Conservation (phyloP, 1,139 yeast genomes). For the Meyerozyma athensensis region DNA sequence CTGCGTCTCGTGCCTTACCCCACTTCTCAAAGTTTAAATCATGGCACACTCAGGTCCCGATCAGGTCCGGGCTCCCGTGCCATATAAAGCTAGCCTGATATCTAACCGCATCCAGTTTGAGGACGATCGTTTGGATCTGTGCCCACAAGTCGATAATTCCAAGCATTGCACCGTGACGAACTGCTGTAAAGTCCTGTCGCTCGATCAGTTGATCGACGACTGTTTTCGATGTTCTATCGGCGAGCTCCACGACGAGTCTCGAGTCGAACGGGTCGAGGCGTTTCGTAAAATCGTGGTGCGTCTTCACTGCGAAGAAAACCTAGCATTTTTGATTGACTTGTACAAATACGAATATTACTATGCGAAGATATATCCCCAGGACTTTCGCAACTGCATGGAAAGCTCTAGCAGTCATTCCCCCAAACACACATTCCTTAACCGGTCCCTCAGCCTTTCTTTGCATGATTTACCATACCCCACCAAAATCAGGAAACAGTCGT, state of each 20-base stretch:
- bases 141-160: background rate
- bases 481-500: constrained; percentile 4
- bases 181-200: constrained; percentile 9
- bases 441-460: constrained; percentile 12
- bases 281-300: constrained; percentile 15
- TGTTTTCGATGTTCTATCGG: constrained; percentile 18
- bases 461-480: constrained; percentile 14
- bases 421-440: constrained; percentile 12
- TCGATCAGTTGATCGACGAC: constrained; percentile 20
- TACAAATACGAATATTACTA: constrained; percentile 35
- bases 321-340: constrained; percentile 41
- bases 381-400: background rate
- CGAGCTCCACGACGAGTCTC: constrained; percentile 10
- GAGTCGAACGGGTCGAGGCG: constrained; percentile 9
- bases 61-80: background rate
- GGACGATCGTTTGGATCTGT: background rate
- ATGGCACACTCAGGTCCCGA: constrained; percentile 2
- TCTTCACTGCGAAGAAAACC: constrained; percentile 43
- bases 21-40: constrained; percentile 1
- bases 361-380: constrained; percentile 17
- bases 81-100: background rate
- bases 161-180: background rate
- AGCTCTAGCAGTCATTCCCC: constrained; percentile 4
- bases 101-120: background rate
- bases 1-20: no score